These are phyloP conservation scores for barrel medic (Medicago truncatula) DNA, from an alignment of 306 rosid genomes.

Conservation along the genomic window MtrunA17r5.0-ANR NC_053046.1:29860001-29860500, in stretches of 20 bases:
- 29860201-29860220: background rate
- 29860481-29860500: constrained; percentile 1
- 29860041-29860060: background rate
- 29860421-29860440: background rate
- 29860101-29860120: background rate
- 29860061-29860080: constrained; percentile 5
- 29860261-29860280: background rate
- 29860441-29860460: background rate
- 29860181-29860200: background rate
- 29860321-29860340: background rate
- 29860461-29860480: background rate
- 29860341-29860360: background rate
- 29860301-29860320: background rate
- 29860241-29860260: background rate
- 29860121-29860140: background rate
- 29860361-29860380: background rate
- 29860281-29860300: background rate
- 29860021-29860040: constrained; percentile 10
- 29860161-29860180: background rate
- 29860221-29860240: background rate
- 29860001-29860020: background rate
- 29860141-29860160: background rate
- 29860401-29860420: background rate
- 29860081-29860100: constrained; percentile 2
- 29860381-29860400: background rate